phyloP scores from a whole-genome alignment of 2,329 filamentous ascomycete species.

The Simplicillium sp. region DNA sequence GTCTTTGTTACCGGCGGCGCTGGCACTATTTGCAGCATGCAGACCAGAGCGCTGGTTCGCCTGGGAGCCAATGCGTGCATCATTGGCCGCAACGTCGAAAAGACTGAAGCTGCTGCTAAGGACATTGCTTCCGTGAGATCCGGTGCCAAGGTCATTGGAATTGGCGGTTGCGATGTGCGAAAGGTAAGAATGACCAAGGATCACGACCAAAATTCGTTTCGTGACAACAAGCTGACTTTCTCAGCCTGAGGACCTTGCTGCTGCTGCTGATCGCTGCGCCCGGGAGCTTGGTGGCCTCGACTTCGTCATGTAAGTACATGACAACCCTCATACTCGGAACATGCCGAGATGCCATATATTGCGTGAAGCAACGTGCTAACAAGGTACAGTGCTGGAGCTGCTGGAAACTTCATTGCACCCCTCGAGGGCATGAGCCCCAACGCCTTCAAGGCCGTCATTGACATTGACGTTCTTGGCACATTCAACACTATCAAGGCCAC shows the following conservation, averaged over 20 bases:
- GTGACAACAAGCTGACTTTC: background rate
- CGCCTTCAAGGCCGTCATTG: slow-evolving; percentile 90
- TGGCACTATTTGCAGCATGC: slow-evolving; percentile 86
- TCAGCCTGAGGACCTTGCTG: slow-evolving; percentile 53
- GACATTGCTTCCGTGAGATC: slow-evolving; percentile 72
- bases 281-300: slow-evolving; percentile 82
- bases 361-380: background rate
- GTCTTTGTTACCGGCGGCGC: slow-evolving; percentile 93
- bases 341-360: no score
- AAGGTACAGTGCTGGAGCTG: slow-evolving; percentile 71
- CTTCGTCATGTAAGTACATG: slow-evolving; percentile 68
- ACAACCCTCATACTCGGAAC: no score
- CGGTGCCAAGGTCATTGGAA: slow-evolving; percentile 77
- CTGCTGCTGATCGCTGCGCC: slow-evolving; percentile 69
- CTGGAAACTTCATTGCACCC: slow-evolving; percentile 89
- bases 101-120: slow-evolving; percentile 71
- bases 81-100: slow-evolving; percentile 78
- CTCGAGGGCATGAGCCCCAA: slow-evolving; percentile 75
- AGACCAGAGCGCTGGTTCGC: slow-evolving; percentile 83
- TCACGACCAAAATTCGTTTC: slow-evolving; percentile 7
- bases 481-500: slow-evolving; percentile 95
- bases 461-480: slow-evolving; percentile 89
- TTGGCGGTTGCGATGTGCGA: slow-evolving; percentile 73
- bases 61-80: slow-evolving; percentile 93
- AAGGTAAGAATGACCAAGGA: slow-evolving; percentile 34